Evolutionary conservation across 2,329 filamentous ascomycete species (phyloP).

Genomic region (Diaporthe destruens): DNA sequence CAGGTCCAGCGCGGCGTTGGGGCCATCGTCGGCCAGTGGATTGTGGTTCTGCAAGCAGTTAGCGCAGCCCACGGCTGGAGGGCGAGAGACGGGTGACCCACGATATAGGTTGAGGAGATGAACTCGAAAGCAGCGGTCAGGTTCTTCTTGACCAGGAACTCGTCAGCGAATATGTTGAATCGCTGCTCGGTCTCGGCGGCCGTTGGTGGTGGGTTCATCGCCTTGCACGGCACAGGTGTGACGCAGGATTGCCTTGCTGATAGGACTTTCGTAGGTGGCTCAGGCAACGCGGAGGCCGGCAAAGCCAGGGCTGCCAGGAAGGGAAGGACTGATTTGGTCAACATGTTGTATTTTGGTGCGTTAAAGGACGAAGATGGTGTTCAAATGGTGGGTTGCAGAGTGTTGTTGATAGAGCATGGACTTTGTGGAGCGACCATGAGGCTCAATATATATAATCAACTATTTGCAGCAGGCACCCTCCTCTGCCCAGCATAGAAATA

Average conservation of each 20-base stretch:
- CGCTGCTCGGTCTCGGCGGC: constrained; percentile 43
- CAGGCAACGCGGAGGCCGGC: constrained; percentile 3
- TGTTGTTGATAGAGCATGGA: too few species aligned
- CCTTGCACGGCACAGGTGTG: constrained; percentile 44
- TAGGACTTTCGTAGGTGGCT: constrained; percentile 5
- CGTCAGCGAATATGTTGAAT: constrained; percentile 45
- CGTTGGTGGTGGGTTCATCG: constrained; percentile 42
- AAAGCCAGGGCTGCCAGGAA: not conserved
- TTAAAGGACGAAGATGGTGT: not conserved
- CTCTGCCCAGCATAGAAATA: not conserved
- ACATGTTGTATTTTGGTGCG: not conserved
- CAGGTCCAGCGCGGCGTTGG: constrained; percentile 43
- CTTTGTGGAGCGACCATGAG: not conserved
- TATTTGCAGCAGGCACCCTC: not conserved
- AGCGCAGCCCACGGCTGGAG: not conserved
- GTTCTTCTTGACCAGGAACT: constrained; percentile 45
- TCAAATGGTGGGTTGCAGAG: not conserved
- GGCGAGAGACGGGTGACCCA: not conserved
- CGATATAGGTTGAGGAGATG: constrained; percentile 43
- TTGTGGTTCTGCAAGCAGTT: constrained; percentile 43
- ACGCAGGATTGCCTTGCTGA: constrained; percentile 33
- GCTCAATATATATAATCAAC: constrained; percentile 16
- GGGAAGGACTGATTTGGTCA: not conserved
- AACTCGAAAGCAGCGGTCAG: constrained; percentile 46
- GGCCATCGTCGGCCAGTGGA: constrained; percentile 43